These are phyloP conservation scores for Eucalyptus brandiana DNA, from an alignment of 345 rosid genomes.

Conservation along the genomic window DNA sequence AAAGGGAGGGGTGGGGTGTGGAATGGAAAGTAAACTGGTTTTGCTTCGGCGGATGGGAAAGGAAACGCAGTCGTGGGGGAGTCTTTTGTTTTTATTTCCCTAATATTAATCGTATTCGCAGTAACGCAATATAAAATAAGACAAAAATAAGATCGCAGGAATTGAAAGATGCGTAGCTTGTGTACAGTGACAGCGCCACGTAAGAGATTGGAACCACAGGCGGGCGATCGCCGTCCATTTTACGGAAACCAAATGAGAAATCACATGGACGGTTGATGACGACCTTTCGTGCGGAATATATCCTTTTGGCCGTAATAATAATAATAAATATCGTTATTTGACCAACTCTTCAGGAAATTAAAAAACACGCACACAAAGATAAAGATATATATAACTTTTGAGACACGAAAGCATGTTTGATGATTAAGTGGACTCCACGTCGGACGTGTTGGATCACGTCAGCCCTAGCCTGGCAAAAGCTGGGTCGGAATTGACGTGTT, in stretches of 20 bases:
- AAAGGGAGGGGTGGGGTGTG: fast-evolving
- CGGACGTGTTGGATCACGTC: neutral
- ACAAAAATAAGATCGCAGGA: neutral
- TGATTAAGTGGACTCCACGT: neutral
- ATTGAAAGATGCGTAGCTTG: neutral
- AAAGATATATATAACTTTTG: neutral
- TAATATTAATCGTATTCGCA: neutral
- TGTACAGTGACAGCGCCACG: neutral
- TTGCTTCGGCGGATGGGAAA: constrained; percentile 4
- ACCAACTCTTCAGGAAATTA: neutral
- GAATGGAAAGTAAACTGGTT: neutral
- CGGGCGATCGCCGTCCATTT: neutral
- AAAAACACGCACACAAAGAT: fast-evolving
- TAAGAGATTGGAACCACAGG: neutral
- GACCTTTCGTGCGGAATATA: neutral
- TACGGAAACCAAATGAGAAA: neutral
- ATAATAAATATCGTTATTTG: neutral
- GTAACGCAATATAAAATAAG: neutral
- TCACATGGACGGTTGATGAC: neutral
- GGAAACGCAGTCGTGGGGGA: neutral
- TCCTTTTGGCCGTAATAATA: neutral
- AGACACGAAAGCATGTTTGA: neutral
- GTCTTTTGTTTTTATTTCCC: neutral
- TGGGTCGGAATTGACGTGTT: neutral
- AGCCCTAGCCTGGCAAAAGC: neutral